phyloP scores from a whole-genome alignment of 768 basidiomycete species.

The Rickenella mellea region DNA sequence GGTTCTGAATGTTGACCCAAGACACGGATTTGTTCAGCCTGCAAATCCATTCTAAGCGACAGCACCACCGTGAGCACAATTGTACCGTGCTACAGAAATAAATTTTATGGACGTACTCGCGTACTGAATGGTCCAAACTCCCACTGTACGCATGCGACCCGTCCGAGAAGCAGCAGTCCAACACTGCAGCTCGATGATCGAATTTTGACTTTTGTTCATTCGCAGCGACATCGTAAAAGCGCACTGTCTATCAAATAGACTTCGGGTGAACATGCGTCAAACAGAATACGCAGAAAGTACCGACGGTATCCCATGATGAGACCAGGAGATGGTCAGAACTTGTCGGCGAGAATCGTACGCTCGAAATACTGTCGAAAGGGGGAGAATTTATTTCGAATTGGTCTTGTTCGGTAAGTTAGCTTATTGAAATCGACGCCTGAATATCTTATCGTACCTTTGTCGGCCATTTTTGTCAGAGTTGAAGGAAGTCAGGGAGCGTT shows the following conservation, averaged over 20 bases:
- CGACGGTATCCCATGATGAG: constrained; percentile 82
- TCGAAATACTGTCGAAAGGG: constrained; percentile 80
- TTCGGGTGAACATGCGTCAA: constrained; percentile 23
- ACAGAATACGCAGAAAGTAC: constrained; percentile 15
- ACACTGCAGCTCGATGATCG: constrained; percentile 80
- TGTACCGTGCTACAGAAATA: background rate
- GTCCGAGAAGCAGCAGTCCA: constrained; percentile 73
- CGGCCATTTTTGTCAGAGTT: too few species aligned
- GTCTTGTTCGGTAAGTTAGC: too few species aligned
- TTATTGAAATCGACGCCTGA: too few species aligned
- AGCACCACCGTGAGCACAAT: background rate
- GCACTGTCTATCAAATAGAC: constrained; percentile 42
- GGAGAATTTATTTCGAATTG: constrained; percentile 48
- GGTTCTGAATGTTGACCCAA: constrained; percentile 78
- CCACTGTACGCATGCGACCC: constrained; percentile 69
- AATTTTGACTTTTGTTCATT: constrained; percentile 73
- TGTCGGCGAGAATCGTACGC: constrained; percentile 70
- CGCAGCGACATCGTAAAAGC: constrained; percentile 42
- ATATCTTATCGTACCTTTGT: too few species aligned
- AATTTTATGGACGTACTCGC: constrained; percentile 50
- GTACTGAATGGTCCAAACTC: constrained; percentile 74
- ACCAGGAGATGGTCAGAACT: constrained; percentile 74
- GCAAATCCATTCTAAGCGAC: constrained; percentile 61
- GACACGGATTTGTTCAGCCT: constrained; percentile 58
- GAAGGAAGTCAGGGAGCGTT: too few species aligned